These are phyloP conservation scores for Starmerella apis DNA, from an alignment of 805 yeast species.

Conservation along the genomic window DNA sequence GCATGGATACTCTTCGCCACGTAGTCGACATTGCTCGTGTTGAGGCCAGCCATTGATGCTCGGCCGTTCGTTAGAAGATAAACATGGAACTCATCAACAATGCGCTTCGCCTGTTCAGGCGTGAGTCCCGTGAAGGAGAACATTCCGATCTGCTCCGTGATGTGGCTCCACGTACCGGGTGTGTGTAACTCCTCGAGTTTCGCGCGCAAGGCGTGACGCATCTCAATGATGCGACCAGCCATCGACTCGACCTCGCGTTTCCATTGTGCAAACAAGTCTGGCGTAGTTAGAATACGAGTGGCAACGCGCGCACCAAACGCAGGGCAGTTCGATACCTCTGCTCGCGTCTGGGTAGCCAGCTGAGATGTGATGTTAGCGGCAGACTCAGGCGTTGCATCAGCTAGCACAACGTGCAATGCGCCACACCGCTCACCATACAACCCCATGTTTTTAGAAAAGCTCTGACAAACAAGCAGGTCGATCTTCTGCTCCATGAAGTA, in stretches of 20 bases:
- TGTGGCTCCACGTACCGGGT: constrained; percentile 90
- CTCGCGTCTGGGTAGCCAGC: constrained; percentile 60
- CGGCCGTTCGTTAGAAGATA: constrained; percentile 88
- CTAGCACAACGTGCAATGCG: constrained; percentile 62
- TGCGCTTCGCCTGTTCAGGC: constrained; percentile 61
- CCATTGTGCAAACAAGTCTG: constrained; percentile 71
- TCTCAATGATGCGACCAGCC: constrained; percentile 70
- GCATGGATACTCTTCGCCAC: constrained; percentile 35
- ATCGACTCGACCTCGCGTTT: constrained; percentile 68
- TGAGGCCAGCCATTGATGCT: constrained; percentile 81
- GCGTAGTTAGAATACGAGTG: constrained; percentile 55
- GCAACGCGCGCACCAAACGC: constrained; percentile 92
- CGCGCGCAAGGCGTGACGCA: constrained; percentile 61
- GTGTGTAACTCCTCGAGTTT: constrained; percentile 54
- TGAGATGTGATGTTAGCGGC: constrained; percentile 56
- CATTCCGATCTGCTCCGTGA: constrained; percentile 88
- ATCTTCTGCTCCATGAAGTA: constrained; percentile 39
- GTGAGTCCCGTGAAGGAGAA: constrained; percentile 86
- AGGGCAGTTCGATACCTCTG: constrained; percentile 89
- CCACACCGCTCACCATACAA: constrained; percentile 98
- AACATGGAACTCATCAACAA: constrained; percentile 63
- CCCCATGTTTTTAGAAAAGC: constrained; percentile 93
- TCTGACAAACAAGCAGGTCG: constrained; percentile 76
- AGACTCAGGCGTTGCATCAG: constrained; percentile 36
- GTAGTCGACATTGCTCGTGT: constrained; percentile 60